Conservation (phyloP, 2,329 filamentous ascomycete genomes). For the Uncinocarpus reesii region DNA sequence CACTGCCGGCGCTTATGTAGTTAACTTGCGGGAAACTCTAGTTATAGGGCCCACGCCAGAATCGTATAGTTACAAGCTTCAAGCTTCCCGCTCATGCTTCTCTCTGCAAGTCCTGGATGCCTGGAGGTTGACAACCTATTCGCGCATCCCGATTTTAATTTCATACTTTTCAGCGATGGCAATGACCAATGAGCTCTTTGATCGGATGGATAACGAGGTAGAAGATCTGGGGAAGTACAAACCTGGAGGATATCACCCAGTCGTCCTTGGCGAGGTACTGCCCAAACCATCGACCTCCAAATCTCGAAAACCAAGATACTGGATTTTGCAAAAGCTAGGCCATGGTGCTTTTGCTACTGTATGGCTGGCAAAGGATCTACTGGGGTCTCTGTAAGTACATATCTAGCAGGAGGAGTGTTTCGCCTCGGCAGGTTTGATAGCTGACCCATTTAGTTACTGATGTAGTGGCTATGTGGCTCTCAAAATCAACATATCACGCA, state of each 20-base stretch:
- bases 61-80: too few species aligned
- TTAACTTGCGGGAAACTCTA: too few species aligned
- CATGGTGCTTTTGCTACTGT: constrained; percentile 12
- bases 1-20: too few species aligned
- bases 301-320: constrained; percentile 6
- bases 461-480: constrained; percentile 2
- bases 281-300: neutral
- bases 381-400: neutral
- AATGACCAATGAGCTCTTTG: neutral
- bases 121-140: too few species aligned
- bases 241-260: constrained; percentile 3
- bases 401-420: neutral
- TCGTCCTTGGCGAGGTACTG: neutral
- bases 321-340: constrained; percentile 6
- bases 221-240: constrained; percentile 5
- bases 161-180: neutral
- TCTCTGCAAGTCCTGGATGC: too few species aligned
- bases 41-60: too few species aligned
- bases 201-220: neutral
- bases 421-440: too few species aligned
- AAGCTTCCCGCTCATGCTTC: too few species aligned
- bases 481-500: constrained; percentile 5
- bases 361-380: constrained; percentile 5
- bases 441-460: neutral
- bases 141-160: too few species aligned